Evolutionary conservation across 2,329 filamentous ascomycete species (phyloP), one percentile per base, ranked within the genome.

Genomic region (Echinosphaeria canescens): DNA sequence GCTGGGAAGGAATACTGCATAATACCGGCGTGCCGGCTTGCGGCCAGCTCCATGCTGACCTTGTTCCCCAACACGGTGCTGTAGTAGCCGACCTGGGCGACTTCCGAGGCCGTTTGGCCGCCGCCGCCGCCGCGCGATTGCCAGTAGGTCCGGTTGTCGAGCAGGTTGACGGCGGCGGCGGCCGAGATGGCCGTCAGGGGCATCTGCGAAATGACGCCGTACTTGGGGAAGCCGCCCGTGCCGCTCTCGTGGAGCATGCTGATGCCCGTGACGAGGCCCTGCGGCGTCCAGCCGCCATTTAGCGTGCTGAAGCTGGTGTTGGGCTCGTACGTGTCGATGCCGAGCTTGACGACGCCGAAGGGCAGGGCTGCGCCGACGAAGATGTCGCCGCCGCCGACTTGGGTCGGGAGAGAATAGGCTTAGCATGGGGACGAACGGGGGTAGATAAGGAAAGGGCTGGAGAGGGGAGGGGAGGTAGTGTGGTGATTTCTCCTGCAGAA

Each of bases 81-180:
- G 39, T 79, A 79, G 71, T 71, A 0, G 74, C 74, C 0, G 73
- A 71, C 15, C 52, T 51, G 1, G n/a, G n/a, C n/a, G n/a, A n/a
- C n/a, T n/a, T n/a, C n/a, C n/a, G n/a, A n/a, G n/a, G n/a, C n/a
- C n/a, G n/a, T n/a, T n/a, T n/a, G n/a, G n/a, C n/a, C n/a, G n/a
- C n/a, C n/a, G n/a, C n/a, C n/a, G n/a, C n/a, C n/a, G n/a, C n/a
- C n/a, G n/a, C n/a, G n/a, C n/a, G n/a, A n/a, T n/a, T n/a, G n/a
- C n/a, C n/a, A n/a, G n/a, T n/a, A n/a, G 6, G 50, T 62, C 2
- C 50, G 49, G 24, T 58, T 50, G 15, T 53, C 39, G 36, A 68
- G 69, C 2, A 37, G 33, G 36, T 76, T 53, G 28, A 80, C 45
- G 22, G 69, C 59, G 32, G 75, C 62, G 10, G 51, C 56, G 0